Conservation (phyloP, 441 rosid genomes). For the Flueggea neowawraea region DNA sequence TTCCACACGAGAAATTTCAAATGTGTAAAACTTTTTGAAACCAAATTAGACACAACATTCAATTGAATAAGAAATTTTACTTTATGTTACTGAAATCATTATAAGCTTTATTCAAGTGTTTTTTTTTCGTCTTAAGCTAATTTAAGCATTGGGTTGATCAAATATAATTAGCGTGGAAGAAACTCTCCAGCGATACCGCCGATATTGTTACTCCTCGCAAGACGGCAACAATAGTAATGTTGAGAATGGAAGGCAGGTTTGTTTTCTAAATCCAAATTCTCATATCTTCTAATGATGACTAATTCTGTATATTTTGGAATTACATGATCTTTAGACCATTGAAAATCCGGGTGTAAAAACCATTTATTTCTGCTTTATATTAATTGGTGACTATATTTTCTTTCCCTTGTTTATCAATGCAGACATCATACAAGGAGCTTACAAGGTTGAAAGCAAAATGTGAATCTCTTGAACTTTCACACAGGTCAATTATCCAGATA, state of each 20-base stretch:
- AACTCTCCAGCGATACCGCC: constrained; percentile 31
- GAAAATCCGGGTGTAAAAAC: not conserved
- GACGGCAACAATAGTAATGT: not conserved
- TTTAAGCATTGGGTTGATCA: not conserved
- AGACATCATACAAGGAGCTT: constrained; percentile 31
- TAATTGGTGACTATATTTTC: not conserved
- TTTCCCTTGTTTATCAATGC: constrained; percentile 3
- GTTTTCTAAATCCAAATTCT: not conserved
- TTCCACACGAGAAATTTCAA: no score
- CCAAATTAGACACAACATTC: no score
- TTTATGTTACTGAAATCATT: no score
- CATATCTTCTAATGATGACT: not conserved
- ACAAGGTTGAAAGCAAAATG: constrained; percentile 33
- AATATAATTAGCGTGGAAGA: constrained; percentile 11
- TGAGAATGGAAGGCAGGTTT: constrained; percentile 31
- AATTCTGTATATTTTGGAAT: not conserved
- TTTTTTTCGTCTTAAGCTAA: not conserved
- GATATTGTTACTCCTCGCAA: constrained; percentile 13
- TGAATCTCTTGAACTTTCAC: constrained; percentile 35
- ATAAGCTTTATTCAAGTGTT: not conserved
- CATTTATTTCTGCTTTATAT: not conserved
- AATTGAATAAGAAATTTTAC: no score
- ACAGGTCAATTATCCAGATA: constrained; percentile 25
- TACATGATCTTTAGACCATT: not conserved
- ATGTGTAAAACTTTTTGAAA: no score